These are phyloP conservation scores for Zelonia costaricensis DNA, from an alignment of 208 protist genomes.

Conservation along the genomic window DNA sequence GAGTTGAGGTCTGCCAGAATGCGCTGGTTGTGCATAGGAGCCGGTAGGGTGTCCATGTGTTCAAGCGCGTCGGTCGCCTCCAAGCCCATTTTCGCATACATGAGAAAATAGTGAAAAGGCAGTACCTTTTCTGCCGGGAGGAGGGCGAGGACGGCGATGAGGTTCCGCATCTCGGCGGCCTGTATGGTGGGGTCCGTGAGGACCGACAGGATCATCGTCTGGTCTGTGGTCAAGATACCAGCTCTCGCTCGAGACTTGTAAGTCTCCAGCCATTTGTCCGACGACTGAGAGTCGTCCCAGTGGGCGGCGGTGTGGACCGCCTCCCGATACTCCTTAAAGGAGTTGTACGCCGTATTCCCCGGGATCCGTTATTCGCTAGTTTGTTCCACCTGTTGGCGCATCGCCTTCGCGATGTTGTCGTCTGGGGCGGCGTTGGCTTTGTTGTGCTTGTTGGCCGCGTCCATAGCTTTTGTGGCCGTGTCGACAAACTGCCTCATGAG, in stretches of 20 bases:
- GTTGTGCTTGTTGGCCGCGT: neutral
- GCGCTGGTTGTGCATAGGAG: neutral
- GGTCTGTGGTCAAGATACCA: neutral
- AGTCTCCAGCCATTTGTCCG: neutral
- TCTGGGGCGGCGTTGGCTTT: neutral
- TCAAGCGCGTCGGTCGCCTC: neutral
- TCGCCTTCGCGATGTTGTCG: conserved; percentile 3
- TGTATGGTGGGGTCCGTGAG: neutral
- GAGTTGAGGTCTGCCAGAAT: neutral
- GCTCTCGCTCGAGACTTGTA: neutral
- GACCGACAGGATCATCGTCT: neutral
- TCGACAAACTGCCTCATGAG: neutral
- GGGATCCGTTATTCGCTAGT: neutral
- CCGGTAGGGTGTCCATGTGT: conserved; percentile 1
- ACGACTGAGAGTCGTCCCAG: neutral
- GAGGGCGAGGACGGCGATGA: neutral
- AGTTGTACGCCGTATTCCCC: neutral
- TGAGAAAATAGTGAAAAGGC: neutral
- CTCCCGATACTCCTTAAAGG: neutral
- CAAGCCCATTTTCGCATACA: neutral
- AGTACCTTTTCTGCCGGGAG: neutral
- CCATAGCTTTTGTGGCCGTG: neutral
- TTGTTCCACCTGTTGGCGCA: neutral
- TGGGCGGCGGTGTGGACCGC: neutral
- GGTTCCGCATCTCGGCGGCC: neutral